Percentiles rank a stretch among this genome's conserved stretches.
These are phyloP conservation scores for Juglanconis juglandina DNA, from an alignment of 2,329 filamentous ascomycete species.

Conservation along the genomic window DNA sequence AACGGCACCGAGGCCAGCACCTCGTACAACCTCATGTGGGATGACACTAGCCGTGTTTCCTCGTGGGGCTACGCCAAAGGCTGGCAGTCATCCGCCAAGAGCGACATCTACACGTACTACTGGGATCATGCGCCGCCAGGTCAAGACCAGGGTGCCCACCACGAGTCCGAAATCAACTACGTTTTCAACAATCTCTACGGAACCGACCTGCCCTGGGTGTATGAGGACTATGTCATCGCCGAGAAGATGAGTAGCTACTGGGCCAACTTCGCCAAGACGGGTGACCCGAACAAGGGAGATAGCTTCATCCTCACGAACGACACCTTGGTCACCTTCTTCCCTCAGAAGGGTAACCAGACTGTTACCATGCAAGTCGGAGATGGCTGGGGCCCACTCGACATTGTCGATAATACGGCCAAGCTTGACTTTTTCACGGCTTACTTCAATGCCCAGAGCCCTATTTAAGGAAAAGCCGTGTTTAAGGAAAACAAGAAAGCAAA, in stretches of 20 bases:
- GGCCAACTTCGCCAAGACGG: constrained; percentile 4
- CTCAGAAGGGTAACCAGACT: not conserved
- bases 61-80: not conserved
- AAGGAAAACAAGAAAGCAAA: no score
- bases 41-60: not conserved
- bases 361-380: not conserved
- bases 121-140: constrained; percentile 30
- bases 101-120: not conserved
- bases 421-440: not conserved
- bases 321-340: no score
- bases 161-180: constrained; percentile 36
- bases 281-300: not conserved
- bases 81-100: constrained; percentile 18
- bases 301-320: no score
- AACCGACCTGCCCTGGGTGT: not conserved
- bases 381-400: not conserved
- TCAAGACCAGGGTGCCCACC: constrained; percentile 31
- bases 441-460: not conserved
- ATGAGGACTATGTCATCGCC: constrained; percentile 4
- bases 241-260: constrained; percentile 12
- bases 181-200: constrained; percentile 29
- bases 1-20: no score
- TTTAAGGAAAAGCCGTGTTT: no score
- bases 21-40: not conserved
- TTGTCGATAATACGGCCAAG: not conserved